phyloP scores from a whole-genome alignment of 345 rosid species.

The Dimocarpus longan region DNA sequence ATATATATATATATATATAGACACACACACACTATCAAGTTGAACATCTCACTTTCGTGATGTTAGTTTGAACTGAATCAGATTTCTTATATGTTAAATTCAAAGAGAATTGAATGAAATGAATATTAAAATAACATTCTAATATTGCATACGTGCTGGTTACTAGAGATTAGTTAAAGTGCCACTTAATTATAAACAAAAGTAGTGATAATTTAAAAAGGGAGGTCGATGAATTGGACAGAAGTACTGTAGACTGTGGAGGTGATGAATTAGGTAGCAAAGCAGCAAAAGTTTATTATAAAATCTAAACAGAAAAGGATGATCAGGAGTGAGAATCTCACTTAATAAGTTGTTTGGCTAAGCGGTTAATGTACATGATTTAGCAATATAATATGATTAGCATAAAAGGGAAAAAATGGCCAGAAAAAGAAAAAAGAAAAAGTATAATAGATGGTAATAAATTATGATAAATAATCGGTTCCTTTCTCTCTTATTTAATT shows the following conservation, averaged over 20 bases:
- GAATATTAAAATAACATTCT: too few species aligned
- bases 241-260: slow-evolving; percentile 15
- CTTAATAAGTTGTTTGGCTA: slow-evolving; percentile 14
- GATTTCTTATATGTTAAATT: too few species aligned
- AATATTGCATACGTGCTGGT: too few species aligned
- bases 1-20: too few species aligned
- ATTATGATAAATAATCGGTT: slow-evolving; percentile 5
- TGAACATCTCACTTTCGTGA: too few species aligned
- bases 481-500: not conserved
- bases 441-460: slow-evolving; percentile 6
- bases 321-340: slow-evolving; percentile 37
- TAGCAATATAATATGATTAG: slow-evolving; percentile 5
- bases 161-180: too few species aligned
- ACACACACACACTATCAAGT: too few species aligned
- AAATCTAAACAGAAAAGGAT: slow-evolving; percentile 38
- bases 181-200: not conserved
- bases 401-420: not conserved
- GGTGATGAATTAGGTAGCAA: slow-evolving; percentile 39
- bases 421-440: not conserved
- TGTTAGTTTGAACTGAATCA: too few species aligned
- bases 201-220: not conserved
- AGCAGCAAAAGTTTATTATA: slow-evolving; percentile 38
- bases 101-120: too few species aligned
- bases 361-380: not conserved
- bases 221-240: slow-evolving; percentile 34